Evolutionary conservation across 192 early-diverging fungal genomes (phyloP).

Genomic region (Diversispora epigaea): DNA sequence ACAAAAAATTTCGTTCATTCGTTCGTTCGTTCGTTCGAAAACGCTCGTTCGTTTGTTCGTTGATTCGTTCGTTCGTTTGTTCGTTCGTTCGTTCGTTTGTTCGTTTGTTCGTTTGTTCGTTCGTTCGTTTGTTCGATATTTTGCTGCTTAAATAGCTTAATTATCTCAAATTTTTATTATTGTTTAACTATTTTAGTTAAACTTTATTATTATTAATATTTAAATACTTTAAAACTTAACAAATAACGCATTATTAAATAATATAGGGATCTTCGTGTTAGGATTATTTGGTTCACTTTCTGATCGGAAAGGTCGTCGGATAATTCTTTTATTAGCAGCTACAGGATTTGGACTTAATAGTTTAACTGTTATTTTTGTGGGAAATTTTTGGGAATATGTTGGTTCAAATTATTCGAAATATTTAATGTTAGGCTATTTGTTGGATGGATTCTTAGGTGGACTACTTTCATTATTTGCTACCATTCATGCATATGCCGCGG

Average conservation of each 20-base stretch:
- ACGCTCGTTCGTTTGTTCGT: no score
- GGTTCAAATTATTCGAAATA: background rate
- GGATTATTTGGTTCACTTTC: conserved; percentile 17
- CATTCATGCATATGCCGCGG: conserved; percentile 9
- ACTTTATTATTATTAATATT: no score
- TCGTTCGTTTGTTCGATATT: background rate
- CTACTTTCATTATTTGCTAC: background rate
- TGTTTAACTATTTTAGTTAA: no score
- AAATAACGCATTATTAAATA: no score
- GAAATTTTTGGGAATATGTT: background rate
- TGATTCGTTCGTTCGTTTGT: no score
- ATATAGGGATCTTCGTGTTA: conserved; percentile 17
- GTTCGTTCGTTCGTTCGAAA: no score
- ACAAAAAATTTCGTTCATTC: no score
- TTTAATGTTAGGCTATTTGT: background rate
- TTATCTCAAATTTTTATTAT: background rate
- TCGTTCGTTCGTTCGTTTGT: no score
- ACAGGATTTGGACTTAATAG: background rate
- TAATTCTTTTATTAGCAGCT: background rate
- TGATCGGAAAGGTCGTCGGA: conserved; percentile 21
- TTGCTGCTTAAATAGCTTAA: background rate
- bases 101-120: no score
- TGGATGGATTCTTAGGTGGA: conserved; percentile 18
- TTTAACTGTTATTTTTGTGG: background rate
- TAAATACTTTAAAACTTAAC: no score